A percentile compares a stretch with the other conserved stretches of the same genome.
Evolutionary conservation across 331 rosid genomes (phyloP).

Genomic region (Acacia concinna): DNA sequence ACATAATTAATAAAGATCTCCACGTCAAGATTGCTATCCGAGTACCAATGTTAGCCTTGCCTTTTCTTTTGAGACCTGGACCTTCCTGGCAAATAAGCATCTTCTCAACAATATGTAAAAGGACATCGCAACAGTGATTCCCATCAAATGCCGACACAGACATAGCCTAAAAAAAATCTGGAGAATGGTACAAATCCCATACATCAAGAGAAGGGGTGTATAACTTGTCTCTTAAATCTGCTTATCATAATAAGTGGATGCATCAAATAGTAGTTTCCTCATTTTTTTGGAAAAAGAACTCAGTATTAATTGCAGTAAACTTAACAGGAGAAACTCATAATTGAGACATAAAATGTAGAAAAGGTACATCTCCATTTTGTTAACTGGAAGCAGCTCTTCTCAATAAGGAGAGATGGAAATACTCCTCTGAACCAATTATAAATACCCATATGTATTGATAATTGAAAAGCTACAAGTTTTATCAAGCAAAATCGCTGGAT

Average conservation of each 20-base stretch:
- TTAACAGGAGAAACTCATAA: not conserved
- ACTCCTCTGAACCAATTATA: not conserved
- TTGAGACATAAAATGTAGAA: not conserved
- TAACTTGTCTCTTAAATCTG: not conserved
- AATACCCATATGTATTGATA: not conserved
- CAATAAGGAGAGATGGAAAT: not conserved
- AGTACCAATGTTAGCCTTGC: slow-evolving; percentile 76
- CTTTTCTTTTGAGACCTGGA: slow-evolving; percentile 87
- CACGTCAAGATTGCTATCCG: slow-evolving; percentile 85
- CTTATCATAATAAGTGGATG: not conserved
- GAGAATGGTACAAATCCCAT: not conserved
- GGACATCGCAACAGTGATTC: slow-evolving; percentile 17
- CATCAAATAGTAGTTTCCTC: not conserved
- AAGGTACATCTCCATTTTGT: not conserved
- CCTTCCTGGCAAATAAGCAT: slow-evolving; percentile 75
- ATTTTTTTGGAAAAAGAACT: not conserved
- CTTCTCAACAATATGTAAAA: slow-evolving; percentile 18
- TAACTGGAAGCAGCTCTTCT: not conserved
- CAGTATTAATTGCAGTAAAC: not conserved
- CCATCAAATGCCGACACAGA: slow-evolving; percentile 5
- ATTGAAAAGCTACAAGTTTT: slow-evolving; percentile 1
- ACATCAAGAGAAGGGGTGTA: slow-evolving; percentile 15
- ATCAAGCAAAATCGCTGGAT: not conserved
- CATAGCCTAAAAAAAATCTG: slow-evolving; percentile 1
- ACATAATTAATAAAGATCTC: slow-evolving; percentile 94